A percentile compares a stretch with the other conserved stretches of the same genome.
Conservation (phyloP, 352 stramenopile species). For the Globisporangium perplexum region DNA sequence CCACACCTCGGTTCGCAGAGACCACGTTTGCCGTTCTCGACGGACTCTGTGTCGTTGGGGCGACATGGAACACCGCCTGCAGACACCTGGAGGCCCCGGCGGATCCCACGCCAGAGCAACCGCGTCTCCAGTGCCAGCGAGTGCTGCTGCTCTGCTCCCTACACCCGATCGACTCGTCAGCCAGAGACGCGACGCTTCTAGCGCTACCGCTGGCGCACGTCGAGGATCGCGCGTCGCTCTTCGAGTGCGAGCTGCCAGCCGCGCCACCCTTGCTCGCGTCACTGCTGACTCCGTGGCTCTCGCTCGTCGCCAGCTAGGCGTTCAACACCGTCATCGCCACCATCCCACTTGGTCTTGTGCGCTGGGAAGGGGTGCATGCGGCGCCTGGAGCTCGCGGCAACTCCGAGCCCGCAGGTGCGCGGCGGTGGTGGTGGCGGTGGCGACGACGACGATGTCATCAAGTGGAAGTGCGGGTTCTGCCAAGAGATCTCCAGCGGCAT, state of each 20-base stretch:
- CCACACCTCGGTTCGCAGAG: not conserved
- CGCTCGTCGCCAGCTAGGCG: not conserved
- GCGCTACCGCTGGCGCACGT: not conserved
- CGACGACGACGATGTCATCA: not conserved
- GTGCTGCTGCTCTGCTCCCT: conserved; percentile 1
- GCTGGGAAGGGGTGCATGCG: not conserved
- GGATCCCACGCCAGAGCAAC: not conserved
- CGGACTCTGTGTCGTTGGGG: conserved; percentile 3
- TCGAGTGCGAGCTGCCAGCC: conserved; percentile 2
- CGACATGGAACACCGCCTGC: conserved; percentile 2
- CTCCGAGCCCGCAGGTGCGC: not conserved
- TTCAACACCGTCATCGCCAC: no score
- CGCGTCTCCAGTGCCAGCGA: not conserved
- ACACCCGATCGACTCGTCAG: not conserved
- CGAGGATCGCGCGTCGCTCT: not conserved
- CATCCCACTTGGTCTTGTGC: no score
- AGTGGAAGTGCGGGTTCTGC: not conserved
- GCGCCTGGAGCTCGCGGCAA: conserved; percentile 31
- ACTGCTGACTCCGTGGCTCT: conserved; percentile 4
- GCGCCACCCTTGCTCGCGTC: not conserved
- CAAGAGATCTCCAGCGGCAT: conserved; percentile 16
- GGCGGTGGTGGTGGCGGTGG: no score
- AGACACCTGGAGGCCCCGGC: not conserved
- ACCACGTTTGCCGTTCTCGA: conserved; percentile 9
- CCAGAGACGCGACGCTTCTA: not conserved